phyloP scores from a whole-genome alignment of 768 basidiomycete species.

The Leccinum boreale region DNA sequence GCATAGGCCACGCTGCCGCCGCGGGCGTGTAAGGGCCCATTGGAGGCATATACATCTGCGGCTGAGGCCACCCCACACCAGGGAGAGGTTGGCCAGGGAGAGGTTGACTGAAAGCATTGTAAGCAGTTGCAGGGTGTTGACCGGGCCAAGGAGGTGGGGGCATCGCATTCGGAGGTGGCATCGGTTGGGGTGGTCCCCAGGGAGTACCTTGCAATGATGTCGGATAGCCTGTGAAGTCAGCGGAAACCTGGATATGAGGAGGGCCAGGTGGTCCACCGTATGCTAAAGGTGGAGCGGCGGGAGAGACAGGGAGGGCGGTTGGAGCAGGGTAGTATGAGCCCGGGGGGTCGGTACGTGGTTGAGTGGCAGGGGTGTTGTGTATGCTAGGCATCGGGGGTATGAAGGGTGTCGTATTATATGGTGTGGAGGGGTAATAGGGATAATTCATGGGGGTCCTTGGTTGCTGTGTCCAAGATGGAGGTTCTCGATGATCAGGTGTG shows the following conservation, averaged over 20 bases:
- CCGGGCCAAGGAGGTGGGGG: conserved; percentile 19
- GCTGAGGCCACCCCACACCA: conserved; percentile 18
- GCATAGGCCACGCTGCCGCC: conserved; percentile 24
- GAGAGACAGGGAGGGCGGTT: conserved; percentile 25
- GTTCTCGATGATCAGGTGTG: conserved; percentile 23
- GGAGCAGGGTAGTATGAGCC: conserved; percentile 33
- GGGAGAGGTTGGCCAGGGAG: conserved; percentile 34
- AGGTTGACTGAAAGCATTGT: conserved; percentile 29
- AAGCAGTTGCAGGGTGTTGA: conserved; percentile 23
- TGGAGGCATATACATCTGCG: conserved; percentile 5
- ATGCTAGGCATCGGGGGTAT: conserved; percentile 34
- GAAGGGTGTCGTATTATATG: conserved; percentile 37
- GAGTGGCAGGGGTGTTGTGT: conserved; percentile 22
- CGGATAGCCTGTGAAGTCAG: conserved; percentile 35
- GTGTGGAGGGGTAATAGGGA: conserved; percentile 38
- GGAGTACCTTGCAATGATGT: conserved; percentile 22
- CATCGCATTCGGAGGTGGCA: conserved; percentile 23
- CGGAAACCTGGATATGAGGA: conserved; percentile 16
- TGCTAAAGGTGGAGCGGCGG: conserved; percentile 6
- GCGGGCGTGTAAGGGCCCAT: conserved; percentile 27
- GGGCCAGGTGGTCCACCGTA: conserved; percentile 8
- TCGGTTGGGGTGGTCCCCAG: conserved; percentile 21
- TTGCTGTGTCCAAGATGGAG: conserved; percentile 34
- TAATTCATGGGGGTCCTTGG: conserved; percentile 35
- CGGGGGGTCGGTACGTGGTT: conserved; percentile 25